Evolutionary conservation across 202 grass and related monocot genomes (phyloP).

Genomic region (Panicum virgatum): DNA sequence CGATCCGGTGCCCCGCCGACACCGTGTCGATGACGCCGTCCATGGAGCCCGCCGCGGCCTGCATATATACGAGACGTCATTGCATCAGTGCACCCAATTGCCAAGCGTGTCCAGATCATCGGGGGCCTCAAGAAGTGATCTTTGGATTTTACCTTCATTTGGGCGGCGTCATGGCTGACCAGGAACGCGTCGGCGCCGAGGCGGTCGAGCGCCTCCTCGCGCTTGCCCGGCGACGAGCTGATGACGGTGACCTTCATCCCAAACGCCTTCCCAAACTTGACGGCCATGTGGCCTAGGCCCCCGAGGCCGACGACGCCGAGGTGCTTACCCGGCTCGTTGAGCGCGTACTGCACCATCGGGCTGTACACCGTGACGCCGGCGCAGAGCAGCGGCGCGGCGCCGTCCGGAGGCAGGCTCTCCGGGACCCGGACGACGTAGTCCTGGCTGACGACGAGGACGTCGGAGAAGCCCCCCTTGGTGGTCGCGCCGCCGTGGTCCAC

Average conservation of each 20-base stretch:
- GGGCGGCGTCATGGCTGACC: slow-evolving; percentile 40
- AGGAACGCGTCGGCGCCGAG: slow-evolving; percentile 62
- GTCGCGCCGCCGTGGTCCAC: slow-evolving; percentile 31
- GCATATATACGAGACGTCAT: too few relatives aligned
- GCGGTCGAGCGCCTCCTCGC: slow-evolving; percentile 44
- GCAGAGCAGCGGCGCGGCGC: slow-evolving; percentile 59
- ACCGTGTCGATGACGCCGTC: slow-evolving; percentile 52
- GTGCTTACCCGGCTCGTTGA: slow-evolving; percentile 57
- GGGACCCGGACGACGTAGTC: slow-evolving; percentile 52
- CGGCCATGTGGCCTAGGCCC: slow-evolving; percentile 59
- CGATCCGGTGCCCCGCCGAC: slow-evolving; percentile 38
- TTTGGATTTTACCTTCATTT: slow-evolving; percentile 36
- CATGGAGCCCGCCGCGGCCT: background rate
- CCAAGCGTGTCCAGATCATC: too few relatives aligned
- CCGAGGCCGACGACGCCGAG: slow-evolving; percentile 66
- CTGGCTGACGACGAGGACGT: slow-evolving; percentile 41
- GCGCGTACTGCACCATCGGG: slow-evolving; percentile 49
- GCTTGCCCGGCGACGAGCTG: slow-evolving; percentile 56
- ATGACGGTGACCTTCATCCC: slow-evolving; percentile 63
- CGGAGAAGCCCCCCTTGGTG: slow-evolving; percentile 56
- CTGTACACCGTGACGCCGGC: slow-evolving; percentile 62
- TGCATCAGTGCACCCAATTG: too few relatives aligned
- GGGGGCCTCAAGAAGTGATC: too few relatives aligned
- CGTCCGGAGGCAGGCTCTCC: slow-evolving; percentile 32
- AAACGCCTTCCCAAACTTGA: slow-evolving; percentile 67